Base-by-base conservation (phyloP, 306 rosid species). In the Vigna angularis region DNA sequence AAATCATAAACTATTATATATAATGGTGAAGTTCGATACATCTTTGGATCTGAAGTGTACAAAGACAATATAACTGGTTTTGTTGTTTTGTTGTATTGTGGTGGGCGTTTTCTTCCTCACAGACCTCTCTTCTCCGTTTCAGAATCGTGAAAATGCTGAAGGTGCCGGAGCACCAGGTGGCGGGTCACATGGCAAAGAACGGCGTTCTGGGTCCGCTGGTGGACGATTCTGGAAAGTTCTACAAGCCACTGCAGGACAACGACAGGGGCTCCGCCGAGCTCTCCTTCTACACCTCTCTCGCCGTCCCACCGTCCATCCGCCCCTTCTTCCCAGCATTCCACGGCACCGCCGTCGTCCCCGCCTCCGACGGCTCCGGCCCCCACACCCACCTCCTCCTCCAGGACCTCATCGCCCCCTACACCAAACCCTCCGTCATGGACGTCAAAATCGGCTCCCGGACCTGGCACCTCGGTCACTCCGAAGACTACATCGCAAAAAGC, bases 141-240 rank as follows among this genome's bases (percentile, higher is more conserved):
- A 5, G 38, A 34, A 36, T 36, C 42, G 42, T 36, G 7, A 6
- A 50, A 17, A 86, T 95, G 98, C 44, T 86, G 18, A 95, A 84
- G 86, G 80, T 85, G 47, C 98, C 98, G 0, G 93, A 89, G 42
- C 95, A 95, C 86, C 98, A 95, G 80, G 98, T 92, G 53, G 98
- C 93, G 7, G 98, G 98, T 7, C 98, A 95, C 81, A 57, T 26
- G 63, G 93, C 95, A 3, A 2, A 50, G 69, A 40, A 66, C 45
- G 98, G 97, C n/a, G 2, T 11, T 5, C 62, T 92, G 6, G 98
- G 98, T 58, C 98, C 98, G 18, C 90, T 91, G 1, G 4, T 91
- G 0, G 98, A 95, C 73, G 92, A 83, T 78, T 83, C 89, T 1
- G 98, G 98, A 48, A 75, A 45, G 45, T 95, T 91, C 89, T 95